Evolutionary conservation across 441 rosid species (phyloP), one percentile per base, ranked within the genome.

Genomic region (Eutrema salsugineum): DNA sequence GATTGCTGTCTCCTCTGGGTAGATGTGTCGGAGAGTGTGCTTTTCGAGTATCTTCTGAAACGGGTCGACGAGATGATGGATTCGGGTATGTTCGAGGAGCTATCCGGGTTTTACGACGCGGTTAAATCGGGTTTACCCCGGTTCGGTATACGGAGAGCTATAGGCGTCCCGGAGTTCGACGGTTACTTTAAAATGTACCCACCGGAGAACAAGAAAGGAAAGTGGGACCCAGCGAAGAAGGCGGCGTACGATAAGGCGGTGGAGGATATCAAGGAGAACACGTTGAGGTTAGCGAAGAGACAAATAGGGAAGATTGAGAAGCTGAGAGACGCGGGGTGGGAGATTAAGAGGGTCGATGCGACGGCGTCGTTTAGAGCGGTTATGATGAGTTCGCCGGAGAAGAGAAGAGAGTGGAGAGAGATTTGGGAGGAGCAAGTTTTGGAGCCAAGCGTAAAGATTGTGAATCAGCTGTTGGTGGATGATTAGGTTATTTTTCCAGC

Each of bases 61-160:
- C 75, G 98, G 22, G 99, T 94, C n/a, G 99, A 94, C 61, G 93
- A 90, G 8, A 94, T 94, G 99, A 85, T 94, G 43, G 86, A 77
- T 2, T 76, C 78, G 19, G 98, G 97, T 44, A 90, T 94, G 97
- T 81, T 91, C 40, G 86, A 88, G 22, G 98, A 93, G 80, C 47
- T 93, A 8, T 64, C 73, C 3, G 65, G 69, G 63, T 89, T 81
- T 42, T 87, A 80, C 72, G 77, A 85, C 59, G 81, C 85, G 55
- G 51, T 39, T 3, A 68, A 65, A 11, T 72, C 83, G 22, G n/a
- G 68, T 30, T 32, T 9, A 47, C 35, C 39, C 63, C 83, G 72
- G 71, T 67, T 55, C 19, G 97, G 96, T 51, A 38, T 93, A 32
- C 59, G 84, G 63, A 91, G 85, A 49, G 93, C 98, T 9, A 93